These are phyloP conservation scores for Lactarius sanguifluus DNA, from an alignment of 768 basidiomycete species.

Conservation along the genomic window DNA sequence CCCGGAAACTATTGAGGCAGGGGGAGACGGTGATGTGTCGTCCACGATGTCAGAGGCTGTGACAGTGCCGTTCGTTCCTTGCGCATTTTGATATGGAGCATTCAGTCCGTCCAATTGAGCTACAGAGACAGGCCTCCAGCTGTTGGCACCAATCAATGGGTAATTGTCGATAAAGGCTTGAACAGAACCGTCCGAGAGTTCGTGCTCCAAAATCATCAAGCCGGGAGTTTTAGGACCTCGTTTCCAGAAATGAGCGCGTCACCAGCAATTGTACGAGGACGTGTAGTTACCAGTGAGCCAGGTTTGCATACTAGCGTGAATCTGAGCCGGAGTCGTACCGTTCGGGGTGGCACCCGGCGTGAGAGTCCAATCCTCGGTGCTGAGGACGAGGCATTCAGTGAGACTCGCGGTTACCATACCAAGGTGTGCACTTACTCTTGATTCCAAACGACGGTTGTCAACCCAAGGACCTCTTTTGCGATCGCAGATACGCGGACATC, in stretches of 20 bases:
- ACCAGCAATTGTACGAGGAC: neutral
- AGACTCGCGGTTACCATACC: neutral
- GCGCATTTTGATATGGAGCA: conserved; percentile 26
- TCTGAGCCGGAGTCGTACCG: conserved; percentile 44
- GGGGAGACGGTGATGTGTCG: neutral
- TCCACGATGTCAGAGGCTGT: neutral
- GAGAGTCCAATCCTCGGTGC: conserved; percentile 81
- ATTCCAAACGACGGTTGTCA: conserved; percentile 47
- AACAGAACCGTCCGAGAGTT: conserved; percentile 36
- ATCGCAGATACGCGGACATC: conserved; percentile 50
- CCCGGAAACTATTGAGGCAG: neutral
- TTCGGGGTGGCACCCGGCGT: conserved; percentile 26
- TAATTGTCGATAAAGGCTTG: conserved; percentile 26
- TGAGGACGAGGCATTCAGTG: conserved; percentile 33
- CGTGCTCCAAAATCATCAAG: conserved; percentile 46
- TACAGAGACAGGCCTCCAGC: conserved; percentile 22
- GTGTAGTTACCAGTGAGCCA: conserved; percentile 21
- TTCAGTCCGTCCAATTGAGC: conserved; percentile 13
- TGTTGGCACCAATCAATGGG: conserved; percentile 18
- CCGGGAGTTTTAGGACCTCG: conserved; percentile 40
- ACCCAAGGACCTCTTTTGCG: conserved; percentile 47
- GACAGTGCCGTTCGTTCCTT: conserved; percentile 15
- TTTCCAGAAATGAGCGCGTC: conserved; percentile 19
- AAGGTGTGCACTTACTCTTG: conserved; percentile 35
- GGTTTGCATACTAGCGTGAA: conserved; percentile 18